Conservation (phyloP, 176 grass and related monocot species). For the Juncus effusus region DNA sequence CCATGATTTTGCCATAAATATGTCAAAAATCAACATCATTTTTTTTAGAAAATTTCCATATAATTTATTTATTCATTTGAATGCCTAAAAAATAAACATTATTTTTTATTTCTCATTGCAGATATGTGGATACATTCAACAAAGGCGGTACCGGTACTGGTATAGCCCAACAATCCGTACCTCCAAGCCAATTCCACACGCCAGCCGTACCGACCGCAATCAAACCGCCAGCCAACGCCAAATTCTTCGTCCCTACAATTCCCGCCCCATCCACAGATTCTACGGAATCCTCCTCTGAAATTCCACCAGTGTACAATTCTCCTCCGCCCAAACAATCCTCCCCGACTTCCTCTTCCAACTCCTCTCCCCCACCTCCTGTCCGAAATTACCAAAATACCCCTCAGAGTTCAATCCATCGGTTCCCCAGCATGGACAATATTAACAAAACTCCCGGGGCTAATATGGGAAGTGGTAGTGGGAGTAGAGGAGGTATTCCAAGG, state of each 20-base stretch:
- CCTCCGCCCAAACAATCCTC: constrained; percentile 35
- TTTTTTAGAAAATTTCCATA: no score
- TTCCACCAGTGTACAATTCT: constrained; percentile 20
- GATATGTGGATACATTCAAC: constrained; percentile 98
- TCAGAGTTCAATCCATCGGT: constrained; percentile 48
- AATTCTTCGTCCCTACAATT: constrained; percentile 64
- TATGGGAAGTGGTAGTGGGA: constrained; percentile 24
- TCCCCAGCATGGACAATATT: constrained; percentile 65
- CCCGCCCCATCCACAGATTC: constrained; percentile 33
- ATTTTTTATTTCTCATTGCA: no score
- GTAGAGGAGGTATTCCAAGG: constrained; percentile 34
- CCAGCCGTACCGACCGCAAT: constrained; percentile 49
- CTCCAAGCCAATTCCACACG: constrained; percentile 47
- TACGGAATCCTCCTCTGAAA: constrained; percentile 33
- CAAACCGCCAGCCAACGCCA: constrained; percentile 50
- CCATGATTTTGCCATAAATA: no score
- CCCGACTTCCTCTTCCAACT: constrained; percentile 36
- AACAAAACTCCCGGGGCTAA: constrained; percentile 15
- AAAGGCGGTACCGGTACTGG: constrained; percentile 37
- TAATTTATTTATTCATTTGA: no score
- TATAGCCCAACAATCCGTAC: constrained; percentile 10
- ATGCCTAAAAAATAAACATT: no score
- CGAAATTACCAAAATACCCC: constrained; percentile 44
- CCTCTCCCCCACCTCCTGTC: constrained; percentile 46
- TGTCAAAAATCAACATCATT: no score